Conservation (phyloP, 805 yeast species). For the Candida nonsorbophila region DNA sequence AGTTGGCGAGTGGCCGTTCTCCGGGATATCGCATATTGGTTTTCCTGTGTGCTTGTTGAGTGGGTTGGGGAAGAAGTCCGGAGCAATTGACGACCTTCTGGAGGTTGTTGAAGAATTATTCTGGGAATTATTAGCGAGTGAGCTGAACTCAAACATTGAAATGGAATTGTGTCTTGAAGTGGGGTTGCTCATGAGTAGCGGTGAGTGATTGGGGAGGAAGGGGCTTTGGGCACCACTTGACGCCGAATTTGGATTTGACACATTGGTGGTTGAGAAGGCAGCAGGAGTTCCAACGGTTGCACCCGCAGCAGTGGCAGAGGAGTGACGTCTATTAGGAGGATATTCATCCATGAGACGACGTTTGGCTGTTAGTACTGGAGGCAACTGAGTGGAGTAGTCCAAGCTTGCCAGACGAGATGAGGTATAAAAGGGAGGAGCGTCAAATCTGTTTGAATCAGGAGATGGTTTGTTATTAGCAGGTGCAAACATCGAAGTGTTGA, state of each 20-base stretch:
- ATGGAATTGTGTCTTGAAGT: slow-evolving; percentile 36
- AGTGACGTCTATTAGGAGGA: slow-evolving; percentile 17
- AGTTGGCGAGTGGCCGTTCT: slow-evolving; percentile 5
- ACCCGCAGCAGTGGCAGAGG: slow-evolving; percentile 16
- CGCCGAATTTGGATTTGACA: slow-evolving; percentile 3
- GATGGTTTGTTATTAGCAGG: slow-evolving; percentile 5
- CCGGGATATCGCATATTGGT: neutral
- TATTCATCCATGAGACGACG: slow-evolving; percentile 23
- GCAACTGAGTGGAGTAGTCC: slow-evolving; percentile 14
- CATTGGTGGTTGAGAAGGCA: slow-evolving; percentile 5
- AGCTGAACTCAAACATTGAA: slow-evolving; percentile 22
- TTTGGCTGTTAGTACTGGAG: slow-evolving; percentile 16
- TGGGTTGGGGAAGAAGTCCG: slow-evolving; percentile 40
- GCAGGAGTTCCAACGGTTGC: slow-evolving; percentile 7
- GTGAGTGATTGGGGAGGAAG: slow-evolving; percentile 14
- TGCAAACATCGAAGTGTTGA: slow-evolving; percentile 38
- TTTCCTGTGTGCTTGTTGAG: slow-evolving; percentile 7
- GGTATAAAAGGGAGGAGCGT: slow-evolving; percentile 4
- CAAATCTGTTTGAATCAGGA: slow-evolving; percentile 3
- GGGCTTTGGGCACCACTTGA: slow-evolving; percentile 9
- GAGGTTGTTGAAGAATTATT: slow-evolving; percentile 22
- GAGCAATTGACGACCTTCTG: slow-evolving; percentile 39
- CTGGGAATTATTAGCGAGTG: slow-evolving; percentile 13
- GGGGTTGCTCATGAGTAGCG: slow-evolving; percentile 22
- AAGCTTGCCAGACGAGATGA: slow-evolving; percentile 19